Conservation (phyloP, 306 rosid genomes). For the Gillenia trifoliata region DNA sequence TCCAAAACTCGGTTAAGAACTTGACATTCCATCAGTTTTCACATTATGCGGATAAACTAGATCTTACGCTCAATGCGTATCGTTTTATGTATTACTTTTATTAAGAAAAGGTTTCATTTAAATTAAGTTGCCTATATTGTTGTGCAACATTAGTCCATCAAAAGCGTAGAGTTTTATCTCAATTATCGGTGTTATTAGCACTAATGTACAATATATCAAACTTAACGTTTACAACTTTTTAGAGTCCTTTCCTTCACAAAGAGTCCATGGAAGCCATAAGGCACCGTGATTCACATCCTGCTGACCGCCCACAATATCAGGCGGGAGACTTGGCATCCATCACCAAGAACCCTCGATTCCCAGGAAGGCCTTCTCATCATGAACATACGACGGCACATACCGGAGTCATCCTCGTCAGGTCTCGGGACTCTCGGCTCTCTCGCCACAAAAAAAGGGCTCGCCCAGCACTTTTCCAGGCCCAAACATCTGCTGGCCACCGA, state of each 20-base stretch:
- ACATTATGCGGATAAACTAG: not conserved
- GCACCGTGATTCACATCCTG: conserved; percentile 78
- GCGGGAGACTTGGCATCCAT: conserved; percentile 82
- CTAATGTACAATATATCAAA: too few species aligned
- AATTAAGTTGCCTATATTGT: not conserved
- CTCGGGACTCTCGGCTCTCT: conserved; percentile 23
- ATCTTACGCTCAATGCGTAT: not conserved
- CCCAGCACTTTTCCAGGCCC: conserved; percentile 73
- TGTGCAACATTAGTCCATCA: too few species aligned
- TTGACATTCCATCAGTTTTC: not conserved
- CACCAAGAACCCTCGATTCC: conserved; percentile 65
- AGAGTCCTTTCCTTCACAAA: conserved; percentile 63
- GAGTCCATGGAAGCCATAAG: conserved; percentile 89
- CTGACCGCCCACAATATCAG: conserved; percentile 62
- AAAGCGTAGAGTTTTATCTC: too few species aligned
- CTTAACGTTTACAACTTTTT: conserved; percentile 22
- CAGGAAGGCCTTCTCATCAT: conserved; percentile 58
- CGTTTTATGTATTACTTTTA: not conserved
- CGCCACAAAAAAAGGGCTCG: conserved; percentile 80
- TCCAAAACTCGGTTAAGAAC: not conserved
- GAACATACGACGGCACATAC: conserved; percentile 59
- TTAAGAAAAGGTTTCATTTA: not conserved
- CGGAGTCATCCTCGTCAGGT: conserved; percentile 70
- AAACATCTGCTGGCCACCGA: conserved; percentile 54
- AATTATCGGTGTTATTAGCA: too few species aligned